A percentile compares a stretch with the other conserved stretches of the same genome.
These are phyloP conservation scores for Hyaloscypha finlandica DNA, from an alignment of 495 filamentous ascomycete genomes.

Conservation along the genomic window DNA sequence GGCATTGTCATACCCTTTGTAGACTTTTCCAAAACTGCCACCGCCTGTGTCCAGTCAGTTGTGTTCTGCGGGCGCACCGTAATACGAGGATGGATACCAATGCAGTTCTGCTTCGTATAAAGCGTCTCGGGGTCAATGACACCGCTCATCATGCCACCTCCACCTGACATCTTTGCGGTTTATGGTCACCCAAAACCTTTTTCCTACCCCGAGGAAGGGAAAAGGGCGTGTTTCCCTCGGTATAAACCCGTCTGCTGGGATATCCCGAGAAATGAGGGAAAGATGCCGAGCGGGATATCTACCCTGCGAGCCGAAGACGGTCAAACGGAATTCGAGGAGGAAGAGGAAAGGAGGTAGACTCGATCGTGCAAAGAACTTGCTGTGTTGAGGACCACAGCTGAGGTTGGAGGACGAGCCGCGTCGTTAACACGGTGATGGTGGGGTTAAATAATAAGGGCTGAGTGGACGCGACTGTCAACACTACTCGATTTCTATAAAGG, in stretches of 20 bases:
- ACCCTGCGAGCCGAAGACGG: not conserved
- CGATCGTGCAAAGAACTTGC: not conserved
- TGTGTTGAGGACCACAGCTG: conserved; percentile 3
- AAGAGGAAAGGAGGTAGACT: not conserved
- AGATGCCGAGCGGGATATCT: not conserved
- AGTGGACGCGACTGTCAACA: not conserved
- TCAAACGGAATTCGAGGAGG: not conserved
- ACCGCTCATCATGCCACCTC: conserved; percentile 30
- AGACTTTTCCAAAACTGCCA: conserved; percentile 94
- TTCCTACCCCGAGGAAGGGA: not conserved
- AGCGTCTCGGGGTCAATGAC: conserved; percentile 77
- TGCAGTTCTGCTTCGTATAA: conserved; percentile 92
- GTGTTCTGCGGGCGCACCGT: conserved; percentile 10
- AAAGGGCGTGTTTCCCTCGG: not conserved
- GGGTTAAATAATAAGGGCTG: conserved; percentile 12
- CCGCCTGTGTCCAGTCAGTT: conserved; percentile 52
- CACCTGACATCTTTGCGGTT: conserved; percentile 30
- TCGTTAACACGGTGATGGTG: conserved; percentile 25
- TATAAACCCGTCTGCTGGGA: not conserved
- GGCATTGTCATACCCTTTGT: conserved; percentile 72
- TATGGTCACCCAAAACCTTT: not conserved
- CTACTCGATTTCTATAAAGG: not conserved
- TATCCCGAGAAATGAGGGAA: not conserved
- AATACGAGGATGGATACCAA: conserved; percentile 58
- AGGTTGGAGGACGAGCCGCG: not conserved